Base-by-base conservation (phyloP, 2,329 filamentous ascomycete genomes). In the Cladosporium halotolerans region DNA sequence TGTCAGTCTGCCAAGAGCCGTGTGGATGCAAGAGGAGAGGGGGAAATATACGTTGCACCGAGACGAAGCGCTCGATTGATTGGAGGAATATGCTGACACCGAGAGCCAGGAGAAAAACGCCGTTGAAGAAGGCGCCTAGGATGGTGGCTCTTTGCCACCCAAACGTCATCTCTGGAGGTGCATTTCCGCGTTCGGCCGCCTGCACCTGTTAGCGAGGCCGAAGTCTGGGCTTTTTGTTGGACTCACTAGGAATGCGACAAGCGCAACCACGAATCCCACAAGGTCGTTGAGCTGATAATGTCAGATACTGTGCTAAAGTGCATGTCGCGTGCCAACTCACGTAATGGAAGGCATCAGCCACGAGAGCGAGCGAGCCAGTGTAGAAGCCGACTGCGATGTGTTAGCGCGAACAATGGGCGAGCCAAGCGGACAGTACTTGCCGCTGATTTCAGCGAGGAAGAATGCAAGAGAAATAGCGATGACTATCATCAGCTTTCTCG, bases 41-140 rank as follows among this genome's bases (percentile, higher is more conserved):
- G 16, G 85, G 74, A 62, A 88, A 88, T 34, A 16, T 16, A 16
- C 16, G 16, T 16, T 16, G 16, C 16, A 16, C 16, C 16, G 16
- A 16, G 16, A 16, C 16, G 16, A 16, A 16, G 16, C 86, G 75
- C 68, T 90, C 85, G 47, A 90, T 76, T 0, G 86, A 83, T 63
- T 90, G 86, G 2, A 90, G 71, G 33, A 86, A 78, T 45, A 90
- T 87, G 66, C 84, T 88, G 34, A 89, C 68, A 1, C 85, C 85
- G 2, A 91, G 72, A 0, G 84, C 86, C 13, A 89, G 68, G 1
- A 91, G 76, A 54, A 91, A 87, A 1, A 84, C 82, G 11, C 86
- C 86, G 62, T 91, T 91, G 76, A 90, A 91, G 68, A 91, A 91
- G 16, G 85, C 86, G 86, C 23, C 23, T 0, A 91, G 73, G 1